Conservation (phyloP, 192 early-diverging fungal species). For the Ambispora gerdemannii region DNA sequence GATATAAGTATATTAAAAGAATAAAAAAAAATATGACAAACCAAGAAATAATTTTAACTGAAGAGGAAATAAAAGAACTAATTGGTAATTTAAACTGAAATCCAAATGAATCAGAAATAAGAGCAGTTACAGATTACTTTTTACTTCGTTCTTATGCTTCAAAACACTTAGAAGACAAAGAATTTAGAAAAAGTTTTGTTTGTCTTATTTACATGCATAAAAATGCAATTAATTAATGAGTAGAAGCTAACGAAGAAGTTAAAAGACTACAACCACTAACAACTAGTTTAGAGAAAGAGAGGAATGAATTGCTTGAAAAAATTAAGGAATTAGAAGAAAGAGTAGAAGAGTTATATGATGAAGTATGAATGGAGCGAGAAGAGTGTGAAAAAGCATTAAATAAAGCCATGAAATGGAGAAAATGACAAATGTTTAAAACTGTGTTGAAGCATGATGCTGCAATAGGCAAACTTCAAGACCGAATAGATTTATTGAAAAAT, state of each 20-base stretch:
- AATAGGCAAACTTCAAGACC: conserved; percentile 1
- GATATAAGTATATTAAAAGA: not conserved
- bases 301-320: too few relatives aligned
- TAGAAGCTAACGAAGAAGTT: conserved; percentile 20
- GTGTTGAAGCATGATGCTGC: conserved; percentile 2
- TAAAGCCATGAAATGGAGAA: conserved; percentile 16
- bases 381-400: not conserved
- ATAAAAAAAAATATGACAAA: not conserved
- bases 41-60: conserved; percentile 4
- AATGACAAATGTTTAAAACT: conserved; percentile 7
- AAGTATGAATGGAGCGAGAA: conserved; percentile 3
- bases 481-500: conserved; percentile 15
- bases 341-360: not conserved
- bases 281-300: conserved; percentile 20
- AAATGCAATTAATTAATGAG: not conserved
- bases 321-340: not conserved
- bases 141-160: conserved; percentile 6
- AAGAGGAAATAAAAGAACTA: not conserved
- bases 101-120: conserved; percentile 11
- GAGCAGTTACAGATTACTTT: too few relatives aligned
- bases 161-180: conserved; percentile 23
- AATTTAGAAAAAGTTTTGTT: conserved; percentile 12
- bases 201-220: not conserved
- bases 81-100: not conserved
- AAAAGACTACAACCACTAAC: conserved; percentile 5